Percentiles rank a stretch among this genome's conserved stretches.
These are phyloP conservation scores for Trypanosoma mega DNA, from an alignment of 208 protist genomes.

Conservation along the genomic window DNA sequence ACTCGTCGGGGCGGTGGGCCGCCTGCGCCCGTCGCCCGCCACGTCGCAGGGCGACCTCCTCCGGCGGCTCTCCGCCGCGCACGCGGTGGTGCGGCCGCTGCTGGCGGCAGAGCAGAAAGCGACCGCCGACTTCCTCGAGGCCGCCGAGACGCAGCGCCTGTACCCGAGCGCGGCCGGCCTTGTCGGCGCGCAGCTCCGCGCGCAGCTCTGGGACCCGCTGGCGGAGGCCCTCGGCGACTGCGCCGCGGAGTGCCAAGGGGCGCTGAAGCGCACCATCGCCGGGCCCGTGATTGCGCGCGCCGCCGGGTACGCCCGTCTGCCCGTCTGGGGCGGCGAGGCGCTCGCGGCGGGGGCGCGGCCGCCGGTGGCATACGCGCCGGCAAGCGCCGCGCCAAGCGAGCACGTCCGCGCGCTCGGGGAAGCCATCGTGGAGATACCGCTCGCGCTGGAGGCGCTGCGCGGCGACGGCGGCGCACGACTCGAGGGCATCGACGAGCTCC, in stretches of 20 bases:
- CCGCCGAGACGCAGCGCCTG: slow-evolving; percentile 27
- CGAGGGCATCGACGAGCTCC: slow-evolving; percentile 36
- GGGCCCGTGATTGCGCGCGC: slow-evolving; percentile 42
- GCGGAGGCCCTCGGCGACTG: slow-evolving; percentile 31
- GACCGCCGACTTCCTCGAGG: slow-evolving; percentile 40
- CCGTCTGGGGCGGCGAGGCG: slow-evolving; percentile 28
- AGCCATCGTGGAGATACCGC: slow-evolving; percentile 78
- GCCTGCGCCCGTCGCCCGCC: slow-evolving; percentile 12
- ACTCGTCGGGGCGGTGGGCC: slow-evolving; percentile 27
- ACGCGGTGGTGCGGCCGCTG: slow-evolving; percentile 29
- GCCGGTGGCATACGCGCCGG: slow-evolving; percentile 25
- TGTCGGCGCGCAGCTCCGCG: slow-evolving; percentile 25
- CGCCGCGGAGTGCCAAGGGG: slow-evolving; percentile 25
- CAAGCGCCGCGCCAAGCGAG: slow-evolving; percentile 43
- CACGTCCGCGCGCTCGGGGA: slow-evolving; percentile 72
- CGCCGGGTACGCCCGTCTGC: slow-evolving; percentile 34
- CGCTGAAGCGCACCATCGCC: slow-evolving; percentile 36
- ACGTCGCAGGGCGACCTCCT: slow-evolving; percentile 21
- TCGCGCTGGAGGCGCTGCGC: slow-evolving; percentile 61
- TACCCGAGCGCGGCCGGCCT: slow-evolving; percentile 33
- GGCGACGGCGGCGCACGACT: slow-evolving; percentile 18
- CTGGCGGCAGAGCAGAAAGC: slow-evolving; percentile 31
- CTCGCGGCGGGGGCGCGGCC: not conserved
- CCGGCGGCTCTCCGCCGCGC: slow-evolving; percentile 18
- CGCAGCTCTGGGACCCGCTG: slow-evolving; percentile 49